Evolutionary conservation across 1,284 basidiomycete species (phyloP), one percentile per base, ranked within the genome.

Genomic region (Ustilago lituana): DNA sequence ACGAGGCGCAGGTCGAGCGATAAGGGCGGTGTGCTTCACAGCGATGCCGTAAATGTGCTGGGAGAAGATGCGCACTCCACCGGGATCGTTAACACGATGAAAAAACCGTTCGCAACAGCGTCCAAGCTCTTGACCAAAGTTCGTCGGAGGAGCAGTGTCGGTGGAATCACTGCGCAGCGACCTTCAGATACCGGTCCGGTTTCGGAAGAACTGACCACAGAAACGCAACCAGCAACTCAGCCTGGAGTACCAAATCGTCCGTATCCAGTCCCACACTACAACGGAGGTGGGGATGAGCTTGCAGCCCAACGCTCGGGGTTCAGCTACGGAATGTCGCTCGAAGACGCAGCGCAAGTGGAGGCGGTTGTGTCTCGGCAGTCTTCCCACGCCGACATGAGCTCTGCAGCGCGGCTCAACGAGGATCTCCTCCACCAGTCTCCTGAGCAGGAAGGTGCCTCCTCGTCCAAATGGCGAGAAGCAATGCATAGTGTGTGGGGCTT

Each of bases 401-500:
- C 55, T 7, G 47, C 47, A 7, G 47, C 45, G 2, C 49, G 33
- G 11, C 43, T n/a, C n/a, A n/a, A n/a, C n/a, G n/a, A 46, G 5
- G 49, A 47, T 19, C 39, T 48, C 12, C 31, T 31, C 5, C n/a
- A n/a, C n/a, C 26, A 45, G 14, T 49, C 56, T 4, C 35, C 40
- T 27, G 24, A 38, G 5, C 56, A 46, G 9, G 53, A 27, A 9
- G 37, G 35, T 0, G n/a, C n/a, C n/a, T 41, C 60, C 36, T 41
- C 44, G 1, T 39, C 53, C 24, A 32, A 43, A 22, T 61, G 53
- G 64, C 52, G 29, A 15, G 58, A 68, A 27, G 50, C 58, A 1
- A 41, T 68, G 50, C 49, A 58, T n/a, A 62, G 47, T 24, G 65
- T 47, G 3, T 68, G 65, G 65, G 53, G 53, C n/a, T 67, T 69